phyloP scores from a whole-genome alignment of 2,329 filamentous ascomycete genomes.

The Amylocarpus encephaloides region DNA sequence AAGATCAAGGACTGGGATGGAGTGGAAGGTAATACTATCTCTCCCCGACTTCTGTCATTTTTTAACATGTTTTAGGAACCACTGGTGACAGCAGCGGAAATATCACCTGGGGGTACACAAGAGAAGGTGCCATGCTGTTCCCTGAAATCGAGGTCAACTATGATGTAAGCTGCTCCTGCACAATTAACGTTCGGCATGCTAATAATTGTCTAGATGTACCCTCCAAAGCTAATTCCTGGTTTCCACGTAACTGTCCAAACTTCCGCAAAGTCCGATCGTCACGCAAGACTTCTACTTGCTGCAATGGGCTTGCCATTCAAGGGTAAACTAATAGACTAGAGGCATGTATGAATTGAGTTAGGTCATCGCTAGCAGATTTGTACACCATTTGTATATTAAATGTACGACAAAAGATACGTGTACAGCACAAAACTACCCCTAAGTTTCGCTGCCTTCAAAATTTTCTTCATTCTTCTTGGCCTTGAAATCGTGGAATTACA shows the following conservation, averaged over 20 bases:
- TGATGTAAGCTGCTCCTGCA: slow-evolving; percentile 56
- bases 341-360: too few species aligned
- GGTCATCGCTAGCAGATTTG: too few species aligned
- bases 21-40: slow-evolving; percentile 44
- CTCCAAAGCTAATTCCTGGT: slow-evolving; percentile 38
- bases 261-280: slow-evolving; percentile 26
- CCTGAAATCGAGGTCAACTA: slow-evolving; percentile 95
- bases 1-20: slow-evolving; percentile 96
- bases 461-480: too few species aligned
- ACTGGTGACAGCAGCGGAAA: slow-evolving; percentile 85
- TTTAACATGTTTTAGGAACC: slow-evolving; percentile 18
- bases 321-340: slow-evolving; percentile 27
- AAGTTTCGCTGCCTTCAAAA: too few species aligned
- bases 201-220: slow-evolving; percentile 45
- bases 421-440: too few species aligned
- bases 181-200: background rate
- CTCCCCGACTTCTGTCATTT: slow-evolving; percentile 11
- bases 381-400: too few species aligned
- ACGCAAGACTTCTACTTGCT: slow-evolving; percentile 27
- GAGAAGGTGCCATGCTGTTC: slow-evolving; percentile 74
- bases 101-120: slow-evolving; percentile 71
- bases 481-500: too few species aligned
- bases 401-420: too few species aligned
- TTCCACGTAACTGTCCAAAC: slow-evolving; percentile 33
- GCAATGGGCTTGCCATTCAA: slow-evolving; percentile 28